Conservation (phyloP, 352 stramenopile genomes). For the Phytopythium ostracodes region DNA sequence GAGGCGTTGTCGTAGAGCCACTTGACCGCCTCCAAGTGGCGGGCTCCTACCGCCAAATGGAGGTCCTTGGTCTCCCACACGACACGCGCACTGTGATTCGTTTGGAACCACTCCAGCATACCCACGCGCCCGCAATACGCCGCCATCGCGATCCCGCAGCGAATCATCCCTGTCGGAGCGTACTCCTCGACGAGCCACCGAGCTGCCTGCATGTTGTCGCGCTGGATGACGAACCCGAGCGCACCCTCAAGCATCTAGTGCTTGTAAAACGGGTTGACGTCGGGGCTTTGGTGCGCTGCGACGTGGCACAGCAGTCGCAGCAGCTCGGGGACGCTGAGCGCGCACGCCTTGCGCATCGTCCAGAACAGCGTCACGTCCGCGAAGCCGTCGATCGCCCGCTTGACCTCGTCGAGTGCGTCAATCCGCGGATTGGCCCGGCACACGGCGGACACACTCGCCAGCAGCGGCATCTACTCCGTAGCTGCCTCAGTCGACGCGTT, state of each 20-base stretch:
- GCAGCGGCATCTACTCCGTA: neutral
- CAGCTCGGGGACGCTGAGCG: neutral
- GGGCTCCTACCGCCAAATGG: neutral
- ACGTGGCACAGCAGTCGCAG: neutral
- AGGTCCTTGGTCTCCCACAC: neutral
- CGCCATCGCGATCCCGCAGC: neutral
- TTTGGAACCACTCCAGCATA: neutral
- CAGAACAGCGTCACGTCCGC: neutral
- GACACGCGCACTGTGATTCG: neutral
- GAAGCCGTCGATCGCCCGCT: neutral
- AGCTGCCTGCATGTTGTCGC: neutral
- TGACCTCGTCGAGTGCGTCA: neutral
- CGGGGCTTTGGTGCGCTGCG: neutral
- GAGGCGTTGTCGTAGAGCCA: neutral
- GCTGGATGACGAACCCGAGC: neutral
- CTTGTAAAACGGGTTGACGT: neutral
- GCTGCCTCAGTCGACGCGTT: neutral
- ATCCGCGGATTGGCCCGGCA: neutral
- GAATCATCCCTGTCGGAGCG: neutral
- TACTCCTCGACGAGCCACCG: neutral
- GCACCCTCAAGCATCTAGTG: neutral
- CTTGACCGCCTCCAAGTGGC: neutral
- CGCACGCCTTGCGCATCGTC: neutral
- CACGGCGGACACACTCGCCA: slow-evolving; percentile 1
- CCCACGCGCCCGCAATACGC: neutral